These are phyloP conservation scores for Aspergillus ruber DNA, from an alignment of 2,329 filamentous ascomycete species.

Conservation along the genomic window DNA sequence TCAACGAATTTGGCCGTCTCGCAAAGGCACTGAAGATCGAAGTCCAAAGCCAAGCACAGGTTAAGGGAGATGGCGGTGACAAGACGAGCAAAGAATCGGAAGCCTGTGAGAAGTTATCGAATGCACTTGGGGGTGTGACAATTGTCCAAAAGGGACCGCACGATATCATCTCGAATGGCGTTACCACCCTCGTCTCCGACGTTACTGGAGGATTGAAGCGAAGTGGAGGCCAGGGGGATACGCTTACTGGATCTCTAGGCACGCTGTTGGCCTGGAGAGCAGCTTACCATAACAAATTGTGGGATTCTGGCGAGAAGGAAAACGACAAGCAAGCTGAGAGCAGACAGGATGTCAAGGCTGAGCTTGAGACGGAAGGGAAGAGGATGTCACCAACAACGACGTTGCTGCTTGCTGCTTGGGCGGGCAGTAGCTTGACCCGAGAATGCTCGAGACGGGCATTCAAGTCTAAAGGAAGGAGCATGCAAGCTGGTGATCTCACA, in stretches of 20 bases:
- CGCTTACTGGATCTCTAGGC: slow-evolving; percentile 79
- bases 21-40: slow-evolving; percentile 69
- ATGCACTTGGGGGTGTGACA: slow-evolving; percentile 76
- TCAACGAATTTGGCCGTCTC: slow-evolving; percentile 82
- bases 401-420: slow-evolving; percentile 74
- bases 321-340: slow-evolving; percentile 25
- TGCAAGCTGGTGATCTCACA: slow-evolving; percentile 90
- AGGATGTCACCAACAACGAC: slow-evolving; percentile 56
- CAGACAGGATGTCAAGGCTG: slow-evolving; percentile 35
- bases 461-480: slow-evolving; percentile 71
- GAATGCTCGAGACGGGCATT: slow-evolving; percentile 87
- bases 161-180: slow-evolving; percentile 79
- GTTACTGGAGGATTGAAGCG: slow-evolving; percentile 77
- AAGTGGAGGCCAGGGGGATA: slow-evolving; percentile 92
- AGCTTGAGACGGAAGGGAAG: slow-evolving; percentile 39
- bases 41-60: slow-evolving; percentile 33
- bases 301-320: slow-evolving; percentile 49
- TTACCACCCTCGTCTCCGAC: slow-evolving; percentile 68
- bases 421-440: slow-evolving; percentile 78
- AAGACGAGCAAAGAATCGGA: slow-evolving; percentile 46
- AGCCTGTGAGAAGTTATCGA: slow-evolving; percentile 64
- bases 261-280: slow-evolving; percentile 84
- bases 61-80: slow-evolving; percentile 33
- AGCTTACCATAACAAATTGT: slow-evolving; percentile 77
- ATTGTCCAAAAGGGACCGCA: slow-evolving; percentile 81